phyloP scores from a whole-genome alignment of 2,329 filamentous ascomycete species.

The Neophaeococcomyces mojaviensis region DNA sequence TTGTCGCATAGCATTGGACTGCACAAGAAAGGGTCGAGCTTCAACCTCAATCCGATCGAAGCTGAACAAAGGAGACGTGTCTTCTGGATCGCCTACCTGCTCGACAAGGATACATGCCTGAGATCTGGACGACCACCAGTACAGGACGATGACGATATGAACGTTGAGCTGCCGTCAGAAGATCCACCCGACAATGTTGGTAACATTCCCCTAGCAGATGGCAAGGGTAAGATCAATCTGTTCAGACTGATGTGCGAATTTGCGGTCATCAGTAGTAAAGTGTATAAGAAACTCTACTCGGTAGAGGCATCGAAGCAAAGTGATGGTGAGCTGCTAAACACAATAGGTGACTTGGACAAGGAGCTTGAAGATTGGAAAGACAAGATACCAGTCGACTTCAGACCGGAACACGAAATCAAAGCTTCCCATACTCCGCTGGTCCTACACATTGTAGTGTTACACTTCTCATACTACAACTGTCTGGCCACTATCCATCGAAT shows the following conservation, averaged over 20 bases:
- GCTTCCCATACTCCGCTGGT: conserved; percentile 89
- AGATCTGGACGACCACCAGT: conserved; percentile 64
- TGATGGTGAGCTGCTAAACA: conserved; percentile 86
- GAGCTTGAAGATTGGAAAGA: conserved; percentile 95
- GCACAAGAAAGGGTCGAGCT: conserved; percentile 85
- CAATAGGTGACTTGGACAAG: conserved; percentile 87
- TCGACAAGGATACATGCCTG: conserved; percentile 67
- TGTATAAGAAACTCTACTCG: conserved; percentile 89
- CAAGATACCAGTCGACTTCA: conserved; percentile 85
- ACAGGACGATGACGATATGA: conserved; percentile 80
- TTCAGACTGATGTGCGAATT: conserved; percentile 92
- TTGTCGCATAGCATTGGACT: conserved; percentile 89
- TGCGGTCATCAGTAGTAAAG: conserved; percentile 81
- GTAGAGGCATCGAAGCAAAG: conserved; percentile 87
- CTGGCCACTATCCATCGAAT: conserved; percentile 96
- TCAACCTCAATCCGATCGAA: conserved; percentile 87
- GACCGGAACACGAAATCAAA: conserved; percentile 95
- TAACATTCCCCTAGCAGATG: conserved; percentile 82
- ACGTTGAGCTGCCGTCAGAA: conserved; percentile 86
- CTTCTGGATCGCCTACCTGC: conserved; percentile 69
- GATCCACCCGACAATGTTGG: conserved; percentile 88
- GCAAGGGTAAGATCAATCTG: conserved; percentile 87
- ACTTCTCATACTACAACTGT: conserved; percentile 97
- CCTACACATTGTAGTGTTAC: conserved; percentile 84
- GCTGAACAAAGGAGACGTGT: conserved; percentile 80